A percentile compares a stretch with the other conserved stretches of the same genome.
phyloP scores from a whole-genome alignment of 2,329 filamentous ascomycete species.

The Cadophora sp. region DNA sequence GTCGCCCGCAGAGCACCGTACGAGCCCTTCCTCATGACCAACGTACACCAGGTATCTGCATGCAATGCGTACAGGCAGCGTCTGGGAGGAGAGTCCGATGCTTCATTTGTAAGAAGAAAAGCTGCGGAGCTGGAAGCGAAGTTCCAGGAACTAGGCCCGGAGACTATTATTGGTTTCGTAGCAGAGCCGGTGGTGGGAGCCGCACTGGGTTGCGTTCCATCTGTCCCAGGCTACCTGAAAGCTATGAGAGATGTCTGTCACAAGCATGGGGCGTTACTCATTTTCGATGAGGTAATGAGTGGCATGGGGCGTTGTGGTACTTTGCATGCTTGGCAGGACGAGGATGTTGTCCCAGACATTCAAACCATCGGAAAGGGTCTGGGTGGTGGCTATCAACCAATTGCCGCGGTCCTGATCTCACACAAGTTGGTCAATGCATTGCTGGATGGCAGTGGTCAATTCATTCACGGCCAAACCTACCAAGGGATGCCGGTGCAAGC shows the following conservation, averaged over 20 bases:
- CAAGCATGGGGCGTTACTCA: constrained; percentile 74
- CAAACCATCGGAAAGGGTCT: constrained; percentile 72
- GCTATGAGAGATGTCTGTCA: constrained; percentile 74
- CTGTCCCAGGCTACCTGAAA: constrained; percentile 71
- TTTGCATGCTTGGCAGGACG: constrained; percentile 62
- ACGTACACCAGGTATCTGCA: constrained; percentile 63
- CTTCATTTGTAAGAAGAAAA: constrained; percentile 62
- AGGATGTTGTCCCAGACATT: constrained; percentile 64
- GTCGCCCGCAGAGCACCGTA: constrained; percentile 63
- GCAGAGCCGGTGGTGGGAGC: constrained; percentile 73
- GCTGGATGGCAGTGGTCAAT: constrained; percentile 38
- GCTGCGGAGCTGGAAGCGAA: constrained; percentile 66
- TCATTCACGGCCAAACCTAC: constrained; percentile 55
- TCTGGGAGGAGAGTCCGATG: constrained; percentile 55
- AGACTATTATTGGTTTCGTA: constrained; percentile 70
- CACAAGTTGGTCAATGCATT: constrained; percentile 54
- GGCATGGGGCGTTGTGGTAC: constrained; percentile 60
- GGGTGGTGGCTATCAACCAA: constrained; percentile 66
- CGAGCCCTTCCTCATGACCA: constrained; percentile 59
- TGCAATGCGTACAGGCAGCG: constrained; percentile 69
- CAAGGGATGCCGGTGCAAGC: constrained; percentile 66
- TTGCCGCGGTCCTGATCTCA: constrained; percentile 65
- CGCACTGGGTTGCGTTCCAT: constrained; percentile 72
- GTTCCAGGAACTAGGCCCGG: constrained; percentile 64
- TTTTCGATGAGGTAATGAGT: constrained; percentile 77